Evolutionary conservation across 768 basidiomycete genomes (phyloP).

Genomic region (Pluteus cervinus): DNA sequence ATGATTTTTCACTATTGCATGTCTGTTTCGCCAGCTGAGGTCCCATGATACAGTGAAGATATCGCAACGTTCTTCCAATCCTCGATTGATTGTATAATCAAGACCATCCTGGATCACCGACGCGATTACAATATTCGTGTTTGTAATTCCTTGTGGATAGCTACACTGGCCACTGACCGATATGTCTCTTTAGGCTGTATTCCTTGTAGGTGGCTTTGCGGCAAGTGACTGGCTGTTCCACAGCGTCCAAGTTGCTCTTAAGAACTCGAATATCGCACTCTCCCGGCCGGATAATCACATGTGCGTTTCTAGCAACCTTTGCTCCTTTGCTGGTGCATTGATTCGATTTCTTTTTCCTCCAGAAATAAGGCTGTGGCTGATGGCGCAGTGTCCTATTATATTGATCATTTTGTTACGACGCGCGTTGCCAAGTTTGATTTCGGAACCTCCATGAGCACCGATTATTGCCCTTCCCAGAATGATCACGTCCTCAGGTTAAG

Average conservation of each 20-base stretch:
- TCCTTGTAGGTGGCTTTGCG: constrained; percentile 21
- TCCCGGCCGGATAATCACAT: constrained; percentile 10
- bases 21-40: background rate
- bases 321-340: background rate
- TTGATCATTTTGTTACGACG: constrained; percentile 18
- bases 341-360: background rate
- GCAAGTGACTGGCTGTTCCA: constrained; percentile 6
- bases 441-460: constrained; percentile 14
- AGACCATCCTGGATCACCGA: constrained; percentile 2
- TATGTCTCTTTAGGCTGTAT: constrained; percentile 26
- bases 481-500: constrained; percentile 11
- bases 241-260: background rate
- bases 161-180: no score
- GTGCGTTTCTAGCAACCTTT: background rate
- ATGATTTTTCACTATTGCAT: constrained; percentile 1
- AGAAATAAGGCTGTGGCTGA: constrained; percentile 21
- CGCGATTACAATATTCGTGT: constrained; percentile 1
- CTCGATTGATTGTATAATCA: constrained; percentile 2
- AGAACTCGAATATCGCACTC: constrained; percentile 11
- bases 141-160: background rate
- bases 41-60: constrained; percentile 2
- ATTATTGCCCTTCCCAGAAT: constrained; percentile 8
- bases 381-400: constrained; percentile 22
- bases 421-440: constrained; percentile 21
- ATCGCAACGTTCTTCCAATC: constrained; percentile 5